These are phyloP conservation scores for Suillus discolor DNA, from an alignment of 768 basidiomycete species.

Conservation along the genomic window DNA sequence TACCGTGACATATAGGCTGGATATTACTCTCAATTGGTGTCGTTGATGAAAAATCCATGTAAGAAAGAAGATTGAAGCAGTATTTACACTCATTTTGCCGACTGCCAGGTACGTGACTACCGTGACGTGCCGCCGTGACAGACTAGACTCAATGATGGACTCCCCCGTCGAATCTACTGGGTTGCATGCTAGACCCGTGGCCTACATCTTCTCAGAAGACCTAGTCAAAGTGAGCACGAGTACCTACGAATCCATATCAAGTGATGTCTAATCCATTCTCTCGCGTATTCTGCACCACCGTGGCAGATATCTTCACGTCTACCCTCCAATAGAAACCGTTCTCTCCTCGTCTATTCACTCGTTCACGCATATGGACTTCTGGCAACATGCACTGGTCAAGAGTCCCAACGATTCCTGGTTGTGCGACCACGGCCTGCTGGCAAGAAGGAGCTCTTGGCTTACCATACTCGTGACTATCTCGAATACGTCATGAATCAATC, in stretches of 20 bases:
- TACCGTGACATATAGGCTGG: too few relatives aligned
- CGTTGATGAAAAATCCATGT: too few relatives aligned
- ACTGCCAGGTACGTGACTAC: neutral
- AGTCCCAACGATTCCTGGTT: slow-evolving; percentile 39
- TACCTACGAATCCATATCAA: neutral
- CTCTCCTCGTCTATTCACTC: slow-evolving; percentile 66
- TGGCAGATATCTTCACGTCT: slow-evolving; percentile 53
- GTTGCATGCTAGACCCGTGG: slow-evolving; percentile 27
- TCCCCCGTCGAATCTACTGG: neutral
- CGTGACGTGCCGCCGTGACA: neutral
- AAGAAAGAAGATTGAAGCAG: neutral
- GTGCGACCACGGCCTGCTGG: slow-evolving; percentile 58
- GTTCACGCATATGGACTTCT: slow-evolving; percentile 55
- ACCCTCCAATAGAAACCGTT: slow-evolving; percentile 70
- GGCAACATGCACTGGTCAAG: slow-evolving; percentile 27
- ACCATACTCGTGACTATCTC: slow-evolving; percentile 75
- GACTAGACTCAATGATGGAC: neutral
- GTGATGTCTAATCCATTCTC: neutral
- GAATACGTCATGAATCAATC: slow-evolving; percentile 51
- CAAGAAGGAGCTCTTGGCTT: slow-evolving; percentile 57
- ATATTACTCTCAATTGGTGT: too few relatives aligned
- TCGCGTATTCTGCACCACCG: neutral
- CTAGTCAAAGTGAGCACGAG: slow-evolving; percentile 47
- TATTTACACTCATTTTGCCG: neutral
- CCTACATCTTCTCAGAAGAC: slow-evolving; percentile 60